Base-by-base conservation (phyloP, 2,329 filamentous ascomycete species). In the Dothistroma septosporum region DNA sequence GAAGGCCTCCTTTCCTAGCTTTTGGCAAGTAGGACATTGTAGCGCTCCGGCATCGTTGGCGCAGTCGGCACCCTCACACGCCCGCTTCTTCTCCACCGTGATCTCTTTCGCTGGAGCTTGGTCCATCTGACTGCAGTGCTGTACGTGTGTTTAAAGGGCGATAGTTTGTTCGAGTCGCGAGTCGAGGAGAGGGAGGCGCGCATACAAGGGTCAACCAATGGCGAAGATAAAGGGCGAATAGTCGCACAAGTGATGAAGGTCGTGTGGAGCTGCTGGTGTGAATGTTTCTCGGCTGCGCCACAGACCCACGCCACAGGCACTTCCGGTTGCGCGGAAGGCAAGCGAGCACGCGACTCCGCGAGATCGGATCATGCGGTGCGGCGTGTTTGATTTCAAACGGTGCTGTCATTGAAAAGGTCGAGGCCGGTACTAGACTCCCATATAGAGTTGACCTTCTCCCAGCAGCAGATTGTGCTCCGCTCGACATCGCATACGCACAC, bases 21-120 rank as follows among this genome's bases (percentile, higher is more conserved):
- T 97, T 72, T 97, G 83, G 75, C 94, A 99, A 54, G 91, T 97
- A 58, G 94, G 94, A 77, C 94, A 99, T 76, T 97, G 92, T 52
- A 99, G 80, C 57, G 87, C 82, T 62, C 91, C 88, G 60, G 92
- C 92, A 65, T 93, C 88, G 65, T 97, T 96, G 46, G 84, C 82
- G 81, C 94, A 99, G 76, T 95, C 91, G 61, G 82, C 82, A 53
- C 94, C 90, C 58, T 88, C 81, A 75, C 94, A 99, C 77, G 87
- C 88, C 73, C 85, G 85, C 78, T 85, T 85, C 48, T 72, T 68
- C 64, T 77, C 76, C 58, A 70, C 66, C 33, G 65, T 65, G 9
- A 72, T 60, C 61, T 73, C 71, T 67, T 74, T 67, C 24, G 72
- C 71, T 19, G 71, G 71, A 33, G 71, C 69, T 66, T 71, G 70